Evolutionary conservation across 2,329 filamentous ascomycete genomes (phyloP).

Genomic region (Penicillium sp.): DNA sequence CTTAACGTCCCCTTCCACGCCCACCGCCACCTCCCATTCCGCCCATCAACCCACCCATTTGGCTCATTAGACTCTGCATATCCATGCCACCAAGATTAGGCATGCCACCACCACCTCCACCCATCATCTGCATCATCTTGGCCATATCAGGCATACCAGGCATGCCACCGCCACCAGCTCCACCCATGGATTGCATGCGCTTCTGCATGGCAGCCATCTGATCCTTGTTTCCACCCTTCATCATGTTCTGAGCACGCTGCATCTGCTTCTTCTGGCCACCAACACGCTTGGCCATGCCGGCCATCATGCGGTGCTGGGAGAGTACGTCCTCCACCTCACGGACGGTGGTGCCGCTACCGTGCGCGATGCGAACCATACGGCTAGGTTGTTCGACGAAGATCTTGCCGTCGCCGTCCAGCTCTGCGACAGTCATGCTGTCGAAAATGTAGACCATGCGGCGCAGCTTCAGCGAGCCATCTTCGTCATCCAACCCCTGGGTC

Average conservation of each 20-base stretch:
- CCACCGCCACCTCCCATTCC: constrained; percentile 43
- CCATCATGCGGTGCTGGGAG: constrained; percentile 99
- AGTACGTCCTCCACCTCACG: constrained; percentile 92
- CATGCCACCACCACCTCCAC: constrained; percentile 65
- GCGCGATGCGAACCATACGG: constrained; percentile 85
- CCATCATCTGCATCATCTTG: constrained; percentile 96
- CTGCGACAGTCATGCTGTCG: constrained; percentile 95
- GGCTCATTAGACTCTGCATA: constrained; percentile 70
- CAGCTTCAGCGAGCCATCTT: constrained; percentile 87
- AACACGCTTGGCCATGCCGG: constrained; percentile 98
- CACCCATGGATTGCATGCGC: constrained; percentile 86
- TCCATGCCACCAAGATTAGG: constrained; percentile 56
- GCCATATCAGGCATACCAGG: constrained; percentile 77
- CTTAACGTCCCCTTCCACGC: constrained; percentile 31
- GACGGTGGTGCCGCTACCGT: constrained; percentile 85
- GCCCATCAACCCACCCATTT: constrained; percentile 64
- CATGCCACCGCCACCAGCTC: constrained; percentile 55
- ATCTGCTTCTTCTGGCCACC: constrained; percentile 97
- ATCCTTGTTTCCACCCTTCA: constrained; percentile 85
- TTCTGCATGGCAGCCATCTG: constrained; percentile 98
- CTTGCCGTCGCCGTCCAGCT: constrained; percentile 93
- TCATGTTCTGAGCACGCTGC: constrained; percentile 84
- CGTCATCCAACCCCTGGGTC: constrained; percentile 95
- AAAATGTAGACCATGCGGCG: constrained; percentile 99
- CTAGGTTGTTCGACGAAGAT: constrained; percentile 88